Evolutionary conservation across 345 rosid genomes (phyloP).

Genomic region (Carallia brachiata): DNA sequence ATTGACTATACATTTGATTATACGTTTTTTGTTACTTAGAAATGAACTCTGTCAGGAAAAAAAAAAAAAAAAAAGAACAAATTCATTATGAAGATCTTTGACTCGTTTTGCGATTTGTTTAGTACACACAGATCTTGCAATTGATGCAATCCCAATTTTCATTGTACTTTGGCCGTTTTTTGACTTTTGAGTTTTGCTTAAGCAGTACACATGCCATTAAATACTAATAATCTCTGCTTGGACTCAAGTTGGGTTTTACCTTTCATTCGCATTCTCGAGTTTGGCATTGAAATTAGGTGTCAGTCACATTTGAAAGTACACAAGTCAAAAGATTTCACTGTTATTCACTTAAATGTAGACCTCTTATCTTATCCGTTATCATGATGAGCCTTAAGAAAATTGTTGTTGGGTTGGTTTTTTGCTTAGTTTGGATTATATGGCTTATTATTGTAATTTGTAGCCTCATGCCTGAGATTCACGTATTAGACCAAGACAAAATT

Average conservation of each 20-base stretch:
- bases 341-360: background rate
- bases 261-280: slow-evolving; percentile 2
- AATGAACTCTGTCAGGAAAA: background rate
- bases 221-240: slow-evolving; percentile 2
- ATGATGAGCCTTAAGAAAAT: background rate
- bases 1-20: background rate
- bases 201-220: slow-evolving; percentile 21
- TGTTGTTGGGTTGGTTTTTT: background rate
- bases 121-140: slow-evolving; percentile 17
- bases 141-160: slow-evolving; percentile 3
- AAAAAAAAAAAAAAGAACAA: no score
- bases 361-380: background rate
- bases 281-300: slow-evolving; percentile 13
- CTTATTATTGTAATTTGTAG: background rate
- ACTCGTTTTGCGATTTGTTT: slow-evolving; percentile 6
- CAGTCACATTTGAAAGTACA: slow-evolving; percentile 32
- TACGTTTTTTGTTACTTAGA: background rate
- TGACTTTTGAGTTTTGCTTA: background rate
- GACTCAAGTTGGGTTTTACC: slow-evolving; percentile 8
- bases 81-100: slow-evolving; percentile 11
- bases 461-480: no score
- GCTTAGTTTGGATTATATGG: background rate
- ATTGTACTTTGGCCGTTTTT: slow-evolving; percentile 9
- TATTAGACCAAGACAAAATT: background rate
- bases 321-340: slow-evolving; percentile 17